These are phyloP conservation scores for Pseudoneurospora amorphoporcata DNA, from an alignment of 495 filamentous ascomycete species.

Conservation along the genomic window DNA sequence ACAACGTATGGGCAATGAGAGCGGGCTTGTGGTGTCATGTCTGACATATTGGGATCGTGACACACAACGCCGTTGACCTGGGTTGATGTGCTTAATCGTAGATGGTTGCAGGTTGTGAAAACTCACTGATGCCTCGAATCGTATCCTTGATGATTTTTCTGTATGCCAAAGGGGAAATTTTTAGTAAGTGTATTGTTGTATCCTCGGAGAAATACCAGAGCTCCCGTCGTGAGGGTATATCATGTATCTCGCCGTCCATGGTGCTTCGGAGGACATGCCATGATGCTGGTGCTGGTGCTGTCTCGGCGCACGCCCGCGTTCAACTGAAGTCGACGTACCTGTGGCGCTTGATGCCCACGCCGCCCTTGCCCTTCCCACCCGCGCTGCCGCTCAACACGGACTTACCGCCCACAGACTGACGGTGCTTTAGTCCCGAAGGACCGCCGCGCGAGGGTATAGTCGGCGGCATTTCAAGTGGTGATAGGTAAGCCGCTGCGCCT, in stretches of 20 bases:
- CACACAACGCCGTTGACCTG: background rate
- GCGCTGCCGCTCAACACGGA: background rate
- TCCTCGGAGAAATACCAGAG: background rate
- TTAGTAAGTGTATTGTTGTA: background rate
- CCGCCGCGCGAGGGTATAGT: slow-evolving; percentile 16
- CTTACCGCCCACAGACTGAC: slow-evolving; percentile 9
- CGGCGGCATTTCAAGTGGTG: slow-evolving; percentile 8
- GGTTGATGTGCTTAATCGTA: background rate
- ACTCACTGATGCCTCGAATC: slow-evolving; percentile 56
- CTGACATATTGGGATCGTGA: too few relatives aligned
- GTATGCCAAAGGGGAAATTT: background rate
- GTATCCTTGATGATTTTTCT: slow-evolving; percentile 54
- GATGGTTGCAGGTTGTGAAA: background rate
- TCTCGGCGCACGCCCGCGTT: background rate
- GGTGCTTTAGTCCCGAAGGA: slow-evolving; percentile 5
- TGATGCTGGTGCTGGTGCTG: background rate
- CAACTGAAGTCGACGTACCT: slow-evolving; percentile 12
- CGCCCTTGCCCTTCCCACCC: slow-evolving; percentile 4
- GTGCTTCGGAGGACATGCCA: background rate
- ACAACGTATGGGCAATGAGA: background rate
- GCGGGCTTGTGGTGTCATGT: background rate
- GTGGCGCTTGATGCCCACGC: slow-evolving; percentile 17
- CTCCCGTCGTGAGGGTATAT: background rate
- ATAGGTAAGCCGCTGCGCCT: background rate
- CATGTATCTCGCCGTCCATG: background rate